Evolutionary conservation across 345 rosid species (phyloP), one percentile per base, ranked within the genome.

Genomic region (Durio zibethinus): DNA sequence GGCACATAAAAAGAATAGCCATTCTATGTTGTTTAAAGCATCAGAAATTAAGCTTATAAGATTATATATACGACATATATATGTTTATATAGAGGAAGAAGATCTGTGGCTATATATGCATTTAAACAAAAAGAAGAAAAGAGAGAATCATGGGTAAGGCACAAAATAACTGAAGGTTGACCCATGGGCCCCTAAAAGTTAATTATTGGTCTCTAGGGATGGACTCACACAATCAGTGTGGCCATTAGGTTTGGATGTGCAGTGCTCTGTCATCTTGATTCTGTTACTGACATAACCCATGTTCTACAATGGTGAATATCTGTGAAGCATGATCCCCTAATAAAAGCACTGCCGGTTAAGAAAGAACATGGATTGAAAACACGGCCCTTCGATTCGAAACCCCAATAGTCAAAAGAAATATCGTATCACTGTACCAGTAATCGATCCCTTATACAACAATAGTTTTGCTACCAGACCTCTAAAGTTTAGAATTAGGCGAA

Each of bases 281-380:
- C 61, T 52, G 77, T 63, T 36, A 45, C 54, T 70, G 77, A 69
- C 81, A 74, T 80, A 83, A 63, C 75, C 83, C 81, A 77, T 59
- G 83, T 74, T 77, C 76, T 56, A 50, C 76, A 72, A 61, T 76
- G 80, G 67, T 79, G 40, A 31, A 75, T 73, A 27, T 75, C 77
- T 68, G 70, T 54, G 47, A 71, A 71, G 57, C 72, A 79, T 63
- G 77, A 50, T 47, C 64, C 71, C 75, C 48, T 56, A 25, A 74
- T 80, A 62, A 69, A 62, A 61, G 62, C 43, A 45, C 33, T 65
- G 75, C 74, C 75, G 48, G 71, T 27, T 59, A 20, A 77, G 43
- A 47, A 59, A 20, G 45, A 36, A 76, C 38, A 64, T n/a, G n/a
- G 53, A 52, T 25, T 60, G 15, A 42, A 21, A 50, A 60, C 20